phyloP scores from a whole-genome alignment of 2,329 filamentous ascomycete species.

The Curvularia spicifera region DNA sequence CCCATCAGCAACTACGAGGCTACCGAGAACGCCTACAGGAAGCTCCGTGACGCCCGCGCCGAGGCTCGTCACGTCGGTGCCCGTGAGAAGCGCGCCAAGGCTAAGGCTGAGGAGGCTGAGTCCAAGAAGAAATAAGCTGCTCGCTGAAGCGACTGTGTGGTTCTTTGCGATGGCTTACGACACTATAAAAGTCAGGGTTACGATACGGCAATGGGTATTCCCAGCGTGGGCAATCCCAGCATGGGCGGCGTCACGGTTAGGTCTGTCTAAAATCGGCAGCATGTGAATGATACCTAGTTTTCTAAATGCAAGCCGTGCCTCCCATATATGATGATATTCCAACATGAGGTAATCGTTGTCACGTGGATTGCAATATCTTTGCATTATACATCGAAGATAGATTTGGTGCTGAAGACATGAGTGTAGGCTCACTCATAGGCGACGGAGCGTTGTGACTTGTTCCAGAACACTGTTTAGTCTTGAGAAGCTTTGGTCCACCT shows the following conservation, averaged over 20 bases:
- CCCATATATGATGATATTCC: conserved; percentile 6
- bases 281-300: conserved; percentile 49
- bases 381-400: neutral
- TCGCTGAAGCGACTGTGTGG: conserved; percentile 24
- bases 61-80: conserved; percentile 81
- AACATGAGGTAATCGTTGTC: neutral
- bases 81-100: conserved; percentile 91
- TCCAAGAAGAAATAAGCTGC: conserved; percentile 77
- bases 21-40: conserved; percentile 86
- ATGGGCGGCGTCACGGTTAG: conserved; percentile 50
- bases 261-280: conserved; percentile 42
- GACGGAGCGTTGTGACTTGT: neutral
- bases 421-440: neutral
- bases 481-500: neutral
- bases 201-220: conserved; percentile 40
- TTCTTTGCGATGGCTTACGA: conserved; percentile 39
- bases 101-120: conserved; percentile 81
- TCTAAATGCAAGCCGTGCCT: conserved; percentile 44
- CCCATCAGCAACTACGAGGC: conserved; percentile 72
- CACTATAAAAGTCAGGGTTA: conserved; percentile 42
- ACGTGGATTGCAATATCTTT: neutral
- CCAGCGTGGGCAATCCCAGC: conserved; percentile 43
- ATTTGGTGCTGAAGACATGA: neutral
- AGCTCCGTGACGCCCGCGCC: conserved; percentile 82
- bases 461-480: neutral